These are phyloP conservation scores for Benincasa hispida DNA, from an alignment of 306 rosid species.

Conservation along the genomic window DNA sequence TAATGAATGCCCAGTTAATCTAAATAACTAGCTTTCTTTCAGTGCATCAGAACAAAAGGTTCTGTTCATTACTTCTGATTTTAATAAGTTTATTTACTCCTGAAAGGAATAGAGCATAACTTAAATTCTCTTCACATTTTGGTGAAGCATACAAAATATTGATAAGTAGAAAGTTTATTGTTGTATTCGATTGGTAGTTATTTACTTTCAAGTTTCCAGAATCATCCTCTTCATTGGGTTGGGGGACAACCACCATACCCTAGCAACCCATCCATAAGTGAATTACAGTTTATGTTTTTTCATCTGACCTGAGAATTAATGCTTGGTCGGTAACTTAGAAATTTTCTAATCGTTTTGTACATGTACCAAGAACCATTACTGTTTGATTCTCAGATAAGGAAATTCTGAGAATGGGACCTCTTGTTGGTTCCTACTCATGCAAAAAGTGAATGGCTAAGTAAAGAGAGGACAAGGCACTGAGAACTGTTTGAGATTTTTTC, in stretches of 20 bases:
- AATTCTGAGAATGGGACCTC: not conserved
- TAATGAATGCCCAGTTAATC: not conserved
- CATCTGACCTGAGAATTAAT: not conserved
- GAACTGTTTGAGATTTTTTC: not conserved
- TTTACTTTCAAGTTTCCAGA: not conserved
- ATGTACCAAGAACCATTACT: not conserved
- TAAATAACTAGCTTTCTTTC: not conserved
- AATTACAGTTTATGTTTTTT: not conserved
- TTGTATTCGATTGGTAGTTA: not conserved
- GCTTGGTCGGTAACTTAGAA: not conserved
- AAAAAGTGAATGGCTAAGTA: not conserved
- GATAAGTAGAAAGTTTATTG: not conserved
- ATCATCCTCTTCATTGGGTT: not conserved
- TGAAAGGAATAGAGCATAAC: not conserved
- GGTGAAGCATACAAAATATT: not conserved
- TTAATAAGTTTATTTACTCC: not conserved
- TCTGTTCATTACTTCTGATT: not conserved
- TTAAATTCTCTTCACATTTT: not conserved
- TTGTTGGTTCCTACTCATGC: not conserved
- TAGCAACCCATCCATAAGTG: not conserved
- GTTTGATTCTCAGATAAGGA: not conserved
- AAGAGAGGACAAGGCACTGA: not conserved
- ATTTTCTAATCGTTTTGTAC: not conserved
- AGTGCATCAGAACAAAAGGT: not conserved
- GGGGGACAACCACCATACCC: not conserved